Percentiles rank a stretch among this genome's conserved stretches.
Evolutionary conservation across 768 basidiomycete genomes (phyloP).

Genomic region (Hortiboletus flavorubellus): DNA sequence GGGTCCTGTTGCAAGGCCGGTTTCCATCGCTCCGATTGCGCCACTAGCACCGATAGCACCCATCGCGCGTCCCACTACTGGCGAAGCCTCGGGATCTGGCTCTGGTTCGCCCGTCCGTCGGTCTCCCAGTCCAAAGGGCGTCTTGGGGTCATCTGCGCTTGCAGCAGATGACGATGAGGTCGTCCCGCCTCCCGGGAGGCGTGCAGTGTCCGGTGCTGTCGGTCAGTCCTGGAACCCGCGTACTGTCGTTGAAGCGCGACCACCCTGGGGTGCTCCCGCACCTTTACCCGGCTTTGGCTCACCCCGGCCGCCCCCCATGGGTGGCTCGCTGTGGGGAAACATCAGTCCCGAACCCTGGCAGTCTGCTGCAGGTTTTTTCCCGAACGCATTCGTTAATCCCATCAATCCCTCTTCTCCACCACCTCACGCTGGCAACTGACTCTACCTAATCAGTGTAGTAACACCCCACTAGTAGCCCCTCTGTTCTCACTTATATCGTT

Average conservation of each 20-base stretch:
- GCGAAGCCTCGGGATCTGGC: conserved; percentile 47
- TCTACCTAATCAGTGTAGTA: conserved; percentile 25
- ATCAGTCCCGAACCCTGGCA: conserved; percentile 47
- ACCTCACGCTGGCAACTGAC: conserved; percentile 33
- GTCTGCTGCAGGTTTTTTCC: conserved; percentile 43
- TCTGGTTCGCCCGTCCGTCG: conserved; percentile 56
- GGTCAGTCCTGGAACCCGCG: conserved; percentile 55
- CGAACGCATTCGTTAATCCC: conserved; percentile 45
- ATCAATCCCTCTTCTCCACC: conserved; percentile 53
- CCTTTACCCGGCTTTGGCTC: conserved; percentile 35
- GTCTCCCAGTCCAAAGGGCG: conserved; percentile 58
- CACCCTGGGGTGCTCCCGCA: conserved; percentile 45
- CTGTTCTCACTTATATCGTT: background rate
- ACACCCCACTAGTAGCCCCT: conserved; percentile 10
- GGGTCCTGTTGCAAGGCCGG: conserved; percentile 56
- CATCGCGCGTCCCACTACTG: conserved; percentile 49
- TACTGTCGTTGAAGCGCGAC: conserved; percentile 37
- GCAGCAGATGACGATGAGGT: conserved; percentile 81
- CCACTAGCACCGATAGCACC: conserved; percentile 65
- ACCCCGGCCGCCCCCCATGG: conserved; percentile 34
- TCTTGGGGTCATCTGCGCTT: conserved; percentile 74
- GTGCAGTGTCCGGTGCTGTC: conserved; percentile 38
- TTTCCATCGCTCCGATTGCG: conserved; percentile 23
- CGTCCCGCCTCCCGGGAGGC: conserved; percentile 48
- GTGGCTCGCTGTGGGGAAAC: conserved; percentile 41